Evolutionary conservation across 495 filamentous ascomycete genomes (phyloP), one percentile per base, ranked within the genome.

Genomic region (Neurospora tetrasperma): DNA sequence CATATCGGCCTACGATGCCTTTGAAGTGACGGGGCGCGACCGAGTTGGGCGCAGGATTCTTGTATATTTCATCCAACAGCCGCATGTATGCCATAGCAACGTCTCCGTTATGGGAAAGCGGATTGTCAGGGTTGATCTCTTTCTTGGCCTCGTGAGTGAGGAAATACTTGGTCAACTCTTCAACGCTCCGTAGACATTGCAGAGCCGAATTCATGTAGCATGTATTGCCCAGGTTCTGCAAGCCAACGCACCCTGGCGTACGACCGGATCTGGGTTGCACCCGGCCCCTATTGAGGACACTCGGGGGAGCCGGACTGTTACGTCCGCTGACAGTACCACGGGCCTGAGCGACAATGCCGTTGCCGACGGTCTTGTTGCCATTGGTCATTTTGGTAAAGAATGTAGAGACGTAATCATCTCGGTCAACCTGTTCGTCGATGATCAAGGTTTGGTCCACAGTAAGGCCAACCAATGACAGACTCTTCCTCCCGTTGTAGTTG

Each of bases 121-220:
- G 90, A 77, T 99, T 99, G 66, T 86, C 84, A 18, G 88, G 84
- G 75, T 98, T 99, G 68, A 99, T 83, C 69, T 99, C 95, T 54
- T 84, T 80, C 72, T 91, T 89, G 78, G 92, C 92, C 72, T 89
- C 84, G 69, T 89, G 86, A 72, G 86, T 89, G 23, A 98, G 82
- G 80, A 98, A 98, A 81, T 97, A 99, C 73, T 91, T 88, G 7
- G 93, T 93, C 76, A 99, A 84, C 81, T 99, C 96, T 74, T 96
- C 92, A 3, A 97, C 92, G 74, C 91, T 94, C 42, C 94, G 89
- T 46, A 99, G 86, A 79, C 96, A 98, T 79, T 99, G 96, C 70
- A 98, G 82, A 27, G 96, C 96, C 18, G 96, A 97, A 82, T 98
- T 98, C 93, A 98, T 97, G 81, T 98, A 99, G 82, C 96, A 99